A percentile compares a stretch with the other conserved stretches of the same genome.
Evolutionary conservation across 2,329 filamentous ascomycete species (phyloP).

Genomic region (Rhytidhysteron rufulum): DNA sequence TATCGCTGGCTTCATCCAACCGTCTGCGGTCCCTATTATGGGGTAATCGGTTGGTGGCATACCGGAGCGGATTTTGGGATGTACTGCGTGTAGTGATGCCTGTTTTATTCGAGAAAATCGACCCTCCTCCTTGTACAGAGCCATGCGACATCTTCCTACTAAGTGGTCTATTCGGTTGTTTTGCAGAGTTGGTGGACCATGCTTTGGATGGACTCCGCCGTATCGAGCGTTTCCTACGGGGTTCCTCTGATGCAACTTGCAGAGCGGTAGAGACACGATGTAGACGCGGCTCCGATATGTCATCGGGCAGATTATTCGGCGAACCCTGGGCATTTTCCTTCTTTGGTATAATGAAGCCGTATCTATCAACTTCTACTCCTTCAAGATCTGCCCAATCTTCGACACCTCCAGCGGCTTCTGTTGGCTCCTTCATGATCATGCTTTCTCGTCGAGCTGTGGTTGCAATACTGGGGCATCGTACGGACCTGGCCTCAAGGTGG

Average conservation of each 20-base stretch:
- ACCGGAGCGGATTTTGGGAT: constrained; percentile 44
- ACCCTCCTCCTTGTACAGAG: constrained; percentile 41
- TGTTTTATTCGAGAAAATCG: constrained; percentile 32
- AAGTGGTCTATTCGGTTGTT: constrained; percentile 36
- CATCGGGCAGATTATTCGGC: constrained; percentile 18
- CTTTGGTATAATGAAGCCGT: constrained; percentile 58
- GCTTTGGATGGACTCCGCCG: constrained; percentile 48
- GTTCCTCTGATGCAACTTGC: constrained; percentile 53
- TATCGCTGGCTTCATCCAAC: constrained; percentile 60
- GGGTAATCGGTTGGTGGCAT: constrained; percentile 50
- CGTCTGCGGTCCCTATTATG: constrained; percentile 52
- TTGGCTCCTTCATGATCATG: constrained; percentile 47
- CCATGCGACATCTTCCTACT: constrained; percentile 38
- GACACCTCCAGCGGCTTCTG: constrained; percentile 59
- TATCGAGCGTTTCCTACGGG: constrained; percentile 51
- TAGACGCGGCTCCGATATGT: constrained; percentile 37
- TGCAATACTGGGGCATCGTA: constrained; percentile 20
- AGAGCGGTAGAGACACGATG: constrained; percentile 60
- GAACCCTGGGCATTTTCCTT: constrained; percentile 31
- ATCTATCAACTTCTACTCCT: constrained; percentile 59
- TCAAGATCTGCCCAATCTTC: constrained; percentile 63
- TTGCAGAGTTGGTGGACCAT: constrained; percentile 37
- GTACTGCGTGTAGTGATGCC: constrained; percentile 40
- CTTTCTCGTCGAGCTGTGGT: constrained; percentile 21
- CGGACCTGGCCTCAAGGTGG: constrained; percentile 23